Evolutionary conservation across 2,329 filamentous ascomycete species (phyloP).

Genomic region (Chaetomium sp.): DNA sequence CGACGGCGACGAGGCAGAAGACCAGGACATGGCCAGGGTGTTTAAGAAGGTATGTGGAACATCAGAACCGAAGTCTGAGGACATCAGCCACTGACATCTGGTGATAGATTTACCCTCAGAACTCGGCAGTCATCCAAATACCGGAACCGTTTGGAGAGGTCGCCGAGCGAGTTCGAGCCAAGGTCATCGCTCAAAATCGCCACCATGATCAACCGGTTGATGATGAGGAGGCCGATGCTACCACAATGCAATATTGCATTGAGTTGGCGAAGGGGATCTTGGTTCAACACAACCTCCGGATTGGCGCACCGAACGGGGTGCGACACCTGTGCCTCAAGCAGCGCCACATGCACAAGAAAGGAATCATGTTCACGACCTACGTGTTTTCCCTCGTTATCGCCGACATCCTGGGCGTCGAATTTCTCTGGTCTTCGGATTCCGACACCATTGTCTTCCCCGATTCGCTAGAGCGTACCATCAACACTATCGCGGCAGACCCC

Average conservation of each 20-base stretch:
- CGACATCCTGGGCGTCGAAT: slow-evolving; percentile 27
- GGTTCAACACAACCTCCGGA: slow-evolving; percentile 19
- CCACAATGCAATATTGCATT: slow-evolving; percentile 23
- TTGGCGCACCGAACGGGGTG: slow-evolving; percentile 18
- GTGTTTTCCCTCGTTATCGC: slow-evolving; percentile 26
- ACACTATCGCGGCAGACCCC: slow-evolving; percentile 23
- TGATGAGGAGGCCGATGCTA: slow-evolving; percentile 17
- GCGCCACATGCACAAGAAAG: slow-evolving; percentile 29
- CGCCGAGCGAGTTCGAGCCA: slow-evolving; percentile 23
- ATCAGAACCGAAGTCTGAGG: background rate
- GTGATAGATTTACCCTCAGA: slow-evolving; percentile 17
- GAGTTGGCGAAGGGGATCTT: slow-evolving; percentile 21
- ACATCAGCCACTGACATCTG: background rate
- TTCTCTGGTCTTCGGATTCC: slow-evolving; percentile 27
- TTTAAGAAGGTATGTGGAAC: slow-evolving; percentile 15
- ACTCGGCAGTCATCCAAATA: slow-evolving; percentile 24
- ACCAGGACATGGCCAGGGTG: slow-evolving; percentile 26
- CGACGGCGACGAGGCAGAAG: slow-evolving; percentile 24
- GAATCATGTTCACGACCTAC: slow-evolving; percentile 27
- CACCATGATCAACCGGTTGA: slow-evolving; percentile 11
- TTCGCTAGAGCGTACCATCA: slow-evolving; percentile 25
- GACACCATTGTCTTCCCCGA: slow-evolving; percentile 28
- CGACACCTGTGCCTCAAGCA: slow-evolving; percentile 24
- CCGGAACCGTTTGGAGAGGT: slow-evolving; percentile 23
- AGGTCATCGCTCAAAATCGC: slow-evolving; percentile 12